These are phyloP conservation scores for Apiospora aurea DNA, from an alignment of 2,329 filamentous ascomycete species.

Conservation along the genomic window DNA sequence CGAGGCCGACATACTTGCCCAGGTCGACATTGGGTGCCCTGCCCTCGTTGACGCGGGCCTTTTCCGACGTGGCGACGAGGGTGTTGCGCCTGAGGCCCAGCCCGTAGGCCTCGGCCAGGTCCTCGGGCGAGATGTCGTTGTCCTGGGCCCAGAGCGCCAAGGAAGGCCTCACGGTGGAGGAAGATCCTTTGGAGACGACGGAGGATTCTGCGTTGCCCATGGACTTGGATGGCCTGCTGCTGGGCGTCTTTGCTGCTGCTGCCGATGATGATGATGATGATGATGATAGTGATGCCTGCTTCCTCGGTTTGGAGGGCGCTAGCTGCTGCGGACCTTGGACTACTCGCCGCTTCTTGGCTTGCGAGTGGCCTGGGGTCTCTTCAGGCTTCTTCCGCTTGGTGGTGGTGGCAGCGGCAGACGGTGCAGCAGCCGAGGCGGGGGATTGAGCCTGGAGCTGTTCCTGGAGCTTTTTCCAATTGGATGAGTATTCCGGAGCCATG, in stretches of 20 bases:
- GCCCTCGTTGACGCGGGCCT: conserved; percentile 69
- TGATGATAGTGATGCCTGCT: conserved; percentile 1
- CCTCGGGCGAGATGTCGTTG: conserved; percentile 66
- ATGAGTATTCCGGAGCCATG: conserved; percentile 62
- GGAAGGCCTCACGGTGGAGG: conserved; percentile 56
- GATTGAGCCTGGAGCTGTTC: conserved; percentile 61
- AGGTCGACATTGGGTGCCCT: conserved; percentile 64
- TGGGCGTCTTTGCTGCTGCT: conserved; percentile 28
- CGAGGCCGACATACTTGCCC: conserved; percentile 90
- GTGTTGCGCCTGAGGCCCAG: conserved; percentile 59
- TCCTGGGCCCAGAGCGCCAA: conserved; percentile 67
- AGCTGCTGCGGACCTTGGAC: conserved; percentile 29
- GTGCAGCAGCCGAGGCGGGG: conserved; percentile 32
- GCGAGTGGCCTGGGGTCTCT: conserved; percentile 34
- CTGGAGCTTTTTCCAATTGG: conserved; percentile 83
- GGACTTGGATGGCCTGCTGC: conserved; percentile 39
- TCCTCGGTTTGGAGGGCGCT: conserved; percentile 34
- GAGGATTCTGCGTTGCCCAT: conserved; percentile 68
- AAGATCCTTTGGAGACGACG: conserved; percentile 47
- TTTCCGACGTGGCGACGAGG: conserved; percentile 37
- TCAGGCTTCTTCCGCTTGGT: conserved; percentile 47
- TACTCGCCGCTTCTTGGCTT: conserved; percentile 34
- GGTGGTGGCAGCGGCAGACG: conserved; percentile 42
- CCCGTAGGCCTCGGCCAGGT: conserved; percentile 68
- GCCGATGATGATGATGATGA: background rate